Evolutionary conservation across 306 rosid species (phyloP), one percentile per base, ranked within the genome.

Genomic region (Crotalaria pallida): DNA sequence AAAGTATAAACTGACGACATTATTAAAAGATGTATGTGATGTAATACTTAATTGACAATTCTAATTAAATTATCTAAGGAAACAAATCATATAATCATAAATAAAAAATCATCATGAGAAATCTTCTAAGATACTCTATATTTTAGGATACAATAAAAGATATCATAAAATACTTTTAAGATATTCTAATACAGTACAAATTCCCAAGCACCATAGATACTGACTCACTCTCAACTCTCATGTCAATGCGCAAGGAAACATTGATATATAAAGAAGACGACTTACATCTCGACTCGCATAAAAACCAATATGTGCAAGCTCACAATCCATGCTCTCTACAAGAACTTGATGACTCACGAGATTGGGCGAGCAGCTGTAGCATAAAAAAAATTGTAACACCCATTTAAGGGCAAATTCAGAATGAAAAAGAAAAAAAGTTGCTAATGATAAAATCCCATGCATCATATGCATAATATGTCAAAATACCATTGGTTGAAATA

Each of bases 201-300:
- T 16, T 50, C 66, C 64, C 61, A 52, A 45, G 19, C 15, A 13
- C 40, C 21, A 50, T 36, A 51, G 38, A 64, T 49, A 26, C 24
- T 51, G 65, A 76, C 23, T 24, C 41, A 72, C 8, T 48, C 22
- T 24, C 9, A 27, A 71, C 13, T 45, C n/a, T n/a, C n/a, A n/a
- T n/a, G n/a, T n/a, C 31, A 27, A 27, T 3, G 5, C 33, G 16
- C 10, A 23, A 15, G 52, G 61, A 41, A 58, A 70, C 4, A 58
- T 26, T n/a, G 24, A 71, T 27, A 56, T 27, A 56, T 1, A 72
- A 26, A 63, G 63, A 63, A 79, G 65, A 58, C 56, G 33, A 62
- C 92, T 86, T 72, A 92, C 98, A 73, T 92, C 92, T 78, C 77
- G 84, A 76, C 74, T 89, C 26, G 96, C 96, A 76, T 84, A 92